Evolutionary conservation across 768 basidiomycete species (phyloP).

Genomic region (Suillus subaureus): DNA sequence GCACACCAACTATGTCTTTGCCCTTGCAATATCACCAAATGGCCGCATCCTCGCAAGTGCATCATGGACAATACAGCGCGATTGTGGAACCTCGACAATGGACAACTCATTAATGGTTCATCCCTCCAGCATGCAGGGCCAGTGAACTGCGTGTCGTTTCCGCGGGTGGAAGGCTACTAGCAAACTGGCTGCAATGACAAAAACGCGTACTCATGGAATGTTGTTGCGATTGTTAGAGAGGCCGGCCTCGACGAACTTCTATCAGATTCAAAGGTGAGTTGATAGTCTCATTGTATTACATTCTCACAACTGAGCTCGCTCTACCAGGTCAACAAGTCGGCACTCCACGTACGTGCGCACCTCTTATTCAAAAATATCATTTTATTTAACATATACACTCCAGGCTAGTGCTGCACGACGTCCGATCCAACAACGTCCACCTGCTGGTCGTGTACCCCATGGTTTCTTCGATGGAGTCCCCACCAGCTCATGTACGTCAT

Average conservation of each 20-base stretch:
- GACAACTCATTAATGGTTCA: background rate
- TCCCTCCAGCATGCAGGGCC: background rate
- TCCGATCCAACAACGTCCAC: background rate
- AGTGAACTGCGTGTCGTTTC: background rate
- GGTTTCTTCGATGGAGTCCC: background rate
- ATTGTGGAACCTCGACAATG: background rate
- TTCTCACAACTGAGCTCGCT: background rate
- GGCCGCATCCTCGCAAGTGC: background rate
- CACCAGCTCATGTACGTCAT: background rate
- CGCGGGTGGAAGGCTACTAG: background rate
- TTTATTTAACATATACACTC: background rate
- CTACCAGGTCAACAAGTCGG: background rate
- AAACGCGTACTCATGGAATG: background rate
- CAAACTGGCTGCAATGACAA: background rate
- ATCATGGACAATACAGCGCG: background rate
- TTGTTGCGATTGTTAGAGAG: background rate
- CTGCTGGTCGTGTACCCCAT: background rate
- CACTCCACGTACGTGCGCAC: background rate
- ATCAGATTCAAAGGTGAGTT: background rate
- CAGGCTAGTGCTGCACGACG: background rate
- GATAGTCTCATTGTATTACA: background rate
- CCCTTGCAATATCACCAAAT: background rate
- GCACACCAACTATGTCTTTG: accelerated
- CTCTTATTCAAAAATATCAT: background rate
- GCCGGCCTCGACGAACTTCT: background rate